Evolutionary conservation across 2,329 filamentous ascomycete genomes (phyloP), one percentile per base, ranked within the genome.

Genomic region (Aspergillus proliferans): DNA sequence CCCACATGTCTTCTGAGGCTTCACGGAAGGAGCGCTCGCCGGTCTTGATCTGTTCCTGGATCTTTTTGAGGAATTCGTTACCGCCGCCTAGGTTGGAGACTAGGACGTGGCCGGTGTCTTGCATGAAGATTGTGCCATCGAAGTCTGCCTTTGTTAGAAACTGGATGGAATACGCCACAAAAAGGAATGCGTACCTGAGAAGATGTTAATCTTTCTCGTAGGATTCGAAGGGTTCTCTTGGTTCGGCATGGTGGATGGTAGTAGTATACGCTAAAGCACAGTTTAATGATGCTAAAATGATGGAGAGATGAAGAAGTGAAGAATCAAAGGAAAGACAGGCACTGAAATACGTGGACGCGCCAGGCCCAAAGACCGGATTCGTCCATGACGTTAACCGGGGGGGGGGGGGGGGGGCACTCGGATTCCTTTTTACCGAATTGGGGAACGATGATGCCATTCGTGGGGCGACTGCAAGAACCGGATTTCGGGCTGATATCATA

Each of bases 1-100:
- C 80, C 81, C 83, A 86, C 79, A 86, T 85, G 64, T 86, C 83
- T 55, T 86, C 83, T 0, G 82, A 85, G n/a, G 84, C 82, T 3
- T 86, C 83, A 45, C 82, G 76, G 72, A 86, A 86, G 0, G 81
- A 82, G 12, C 83, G 77, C 62, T 84, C 79, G 61, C 84, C 84
- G 3, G 69, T 74, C 58, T 83, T 80, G 66, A 86, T 84, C 58
- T 86, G 81, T 51, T 78, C 71, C 51, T 86, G 83, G 45, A 86
- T 77, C 38, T 76, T 58, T 49, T 78, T 68, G 45, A 82, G 77
- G 49, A 73, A 72, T 52, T 77, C 72, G 19, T 73, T 69, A 24
- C 83, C 83, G 65, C 82, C 85, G 46, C 84, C 83, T 55, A 83
- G 77, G 57, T 74, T 74, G 62, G 86, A 82, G 66, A 86, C 84